These are phyloP conservation scores for Sclerotinia subarctica DNA, from an alignment of 2,329 filamentous ascomycete species.

Conservation along the genomic window DNA sequence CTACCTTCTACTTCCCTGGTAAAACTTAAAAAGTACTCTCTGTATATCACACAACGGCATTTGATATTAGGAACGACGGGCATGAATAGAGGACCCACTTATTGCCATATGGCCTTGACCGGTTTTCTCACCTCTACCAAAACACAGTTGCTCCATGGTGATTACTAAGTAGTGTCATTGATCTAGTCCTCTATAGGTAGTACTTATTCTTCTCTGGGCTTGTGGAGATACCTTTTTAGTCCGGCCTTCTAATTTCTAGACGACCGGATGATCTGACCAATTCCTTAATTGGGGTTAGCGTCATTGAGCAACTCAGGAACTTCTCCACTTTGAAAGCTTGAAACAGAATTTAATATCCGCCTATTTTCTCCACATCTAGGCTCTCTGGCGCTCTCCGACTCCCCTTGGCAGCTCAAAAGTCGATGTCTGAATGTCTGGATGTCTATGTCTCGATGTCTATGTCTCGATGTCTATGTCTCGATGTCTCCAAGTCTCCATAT, in stretches of 20 bases:
- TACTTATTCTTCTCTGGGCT: no score
- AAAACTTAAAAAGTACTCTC: not conserved
- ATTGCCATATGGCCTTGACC: not conserved
- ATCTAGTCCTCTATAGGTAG: not conserved
- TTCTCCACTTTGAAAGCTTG: slow-evolving; percentile 3
- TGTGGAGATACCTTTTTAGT: slow-evolving; percentile 1
- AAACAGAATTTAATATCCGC: slow-evolving; percentile 1
- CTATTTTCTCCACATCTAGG: not conserved
- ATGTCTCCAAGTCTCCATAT: not conserved
- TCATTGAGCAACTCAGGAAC: not conserved
- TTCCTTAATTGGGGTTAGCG: not conserved
- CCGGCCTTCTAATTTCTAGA: slow-evolving; percentile 2
- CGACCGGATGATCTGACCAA: not conserved
- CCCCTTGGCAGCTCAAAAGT: not conserved
- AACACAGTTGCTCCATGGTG: no score
- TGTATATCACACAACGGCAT: not conserved
- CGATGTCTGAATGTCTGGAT: not conserved
- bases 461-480: not conserved
- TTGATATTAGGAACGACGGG: not conserved
- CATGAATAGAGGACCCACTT: not conserved
- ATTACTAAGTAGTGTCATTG: accelerated
- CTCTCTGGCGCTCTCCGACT: not conserved
- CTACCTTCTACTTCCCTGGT: not conserved
- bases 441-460: not conserved
- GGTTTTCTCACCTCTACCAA: no score